Base-by-base conservation (phyloP, 805 yeast genomes). In the Komagataella ulmi region DNA sequence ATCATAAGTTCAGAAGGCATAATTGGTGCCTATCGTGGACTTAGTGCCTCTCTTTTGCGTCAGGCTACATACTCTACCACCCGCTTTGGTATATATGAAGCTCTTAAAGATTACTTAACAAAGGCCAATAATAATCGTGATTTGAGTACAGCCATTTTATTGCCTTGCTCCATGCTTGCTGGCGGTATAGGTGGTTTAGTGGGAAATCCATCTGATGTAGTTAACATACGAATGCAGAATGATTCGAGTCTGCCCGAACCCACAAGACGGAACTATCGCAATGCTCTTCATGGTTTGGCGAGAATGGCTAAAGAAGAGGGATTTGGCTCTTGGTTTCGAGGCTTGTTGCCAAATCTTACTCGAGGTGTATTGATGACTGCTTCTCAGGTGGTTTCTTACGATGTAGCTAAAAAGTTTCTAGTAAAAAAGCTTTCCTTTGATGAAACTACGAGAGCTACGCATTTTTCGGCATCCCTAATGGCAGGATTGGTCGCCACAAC, bases 401-500 rank as follows among this genome's bases (percentile, higher is more conserved):
- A 88, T 63, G 72, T 83, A 43, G 81, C 86, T 24, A 88, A 88
- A 64, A 66, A 69, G 14, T 55, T 80, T 46, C 68, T 88, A 51
- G 85, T 86, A 17, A 66, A 70, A 3, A 57, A 61, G 4, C 51
- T 79, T 2, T 63, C 69, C 3, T 65, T 81, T 66, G 81, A 84
- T 60, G 79, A 86, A 46, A 66, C 75, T 17, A 75, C 81, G 51
- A 78, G 80, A 56, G 59, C 80, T 0, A 87, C 96, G 2, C 95
- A 88, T 65, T 87, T 88, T 61, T 63, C 81, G 40, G 87, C 96
- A 0, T 83, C 91, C 3, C 70, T 88, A 54, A 61, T 84, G 55
- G 95, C 96, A 1, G 96, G 96, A 17, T 68, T 88, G 43, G 88
- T 88, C 4, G 96, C 96, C 6, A 88, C 96, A 0, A 88, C 96